Evolutionary conservation across 352 stramenopile species (phyloP).

Genomic region (Pythium phragmitis): DNA sequence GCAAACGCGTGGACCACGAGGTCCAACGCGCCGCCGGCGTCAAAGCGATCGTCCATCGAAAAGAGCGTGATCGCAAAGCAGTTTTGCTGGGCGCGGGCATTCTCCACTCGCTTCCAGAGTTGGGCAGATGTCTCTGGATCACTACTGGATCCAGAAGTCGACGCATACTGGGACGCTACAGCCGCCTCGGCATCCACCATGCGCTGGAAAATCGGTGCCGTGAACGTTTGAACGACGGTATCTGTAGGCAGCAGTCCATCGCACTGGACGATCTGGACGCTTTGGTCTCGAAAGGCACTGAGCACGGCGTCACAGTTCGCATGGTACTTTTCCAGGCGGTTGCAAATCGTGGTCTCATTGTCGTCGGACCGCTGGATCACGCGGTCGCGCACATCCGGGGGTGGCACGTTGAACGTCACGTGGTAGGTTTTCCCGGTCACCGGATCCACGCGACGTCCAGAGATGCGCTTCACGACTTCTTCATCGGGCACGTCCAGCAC

Average conservation of each 20-base stretch:
- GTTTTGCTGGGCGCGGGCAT: slow-evolving; percentile 25
- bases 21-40: slow-evolving; percentile 24
- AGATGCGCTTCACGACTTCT: slow-evolving; percentile 95
- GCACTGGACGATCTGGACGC: slow-evolving; percentile 53
- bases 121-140: neutral
- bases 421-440: slow-evolving; percentile 94
- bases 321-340: slow-evolving; percentile 85
- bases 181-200: slow-evolving; percentile 40
- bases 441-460: slow-evolving; percentile 93
- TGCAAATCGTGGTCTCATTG: slow-evolving; percentile 91
- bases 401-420: slow-evolving; percentile 93
- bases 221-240: slow-evolving; percentile 47
- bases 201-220: slow-evolving; percentile 44
- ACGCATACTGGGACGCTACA: slow-evolving; percentile 13
- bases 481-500: slow-evolving; percentile 94
- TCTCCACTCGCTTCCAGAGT: slow-evolving; percentile 25
- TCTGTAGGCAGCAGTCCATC: slow-evolving; percentile 51
- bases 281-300: slow-evolving; percentile 10
- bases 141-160: neutral
- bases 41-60: slow-evolving; percentile 32
- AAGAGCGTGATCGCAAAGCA: slow-evolving; percentile 43
- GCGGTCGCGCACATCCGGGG: slow-evolving; percentile 51
- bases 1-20: slow-evolving; percentile 35
- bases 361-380: slow-evolving; percentile 90
- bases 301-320: slow-evolving; percentile 55